A percentile compares a stretch with the other conserved stretches of the same genome.
These are phyloP conservation scores for Venturia asperata DNA, from an alignment of 2,329 filamentous ascomycete species.

Conservation along the genomic window DNA sequence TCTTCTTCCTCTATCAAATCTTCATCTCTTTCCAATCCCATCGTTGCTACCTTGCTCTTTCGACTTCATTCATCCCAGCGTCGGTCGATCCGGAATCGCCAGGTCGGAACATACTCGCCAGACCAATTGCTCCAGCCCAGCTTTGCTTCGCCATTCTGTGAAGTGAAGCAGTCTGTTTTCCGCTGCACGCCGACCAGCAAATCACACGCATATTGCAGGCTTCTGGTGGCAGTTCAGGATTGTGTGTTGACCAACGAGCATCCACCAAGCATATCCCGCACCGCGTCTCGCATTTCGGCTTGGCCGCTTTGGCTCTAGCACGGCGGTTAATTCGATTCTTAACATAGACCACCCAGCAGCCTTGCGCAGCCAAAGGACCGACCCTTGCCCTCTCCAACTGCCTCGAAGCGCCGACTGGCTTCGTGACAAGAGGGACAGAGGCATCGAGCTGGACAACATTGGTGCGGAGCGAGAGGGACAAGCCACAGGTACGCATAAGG, in stretches of 20 bases:
- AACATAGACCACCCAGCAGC: conserved; percentile 7
- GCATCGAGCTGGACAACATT: background rate
- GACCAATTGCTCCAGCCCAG: background rate
- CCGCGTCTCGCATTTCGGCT: background rate
- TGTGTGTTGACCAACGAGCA: background rate
- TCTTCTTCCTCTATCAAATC: background rate
- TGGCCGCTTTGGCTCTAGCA: background rate
- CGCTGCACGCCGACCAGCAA: conserved; percentile 4
- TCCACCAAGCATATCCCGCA: background rate
- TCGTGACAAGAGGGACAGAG: conserved; percentile 3
- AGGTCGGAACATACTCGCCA: background rate
- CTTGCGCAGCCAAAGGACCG: conserved; percentile 6
- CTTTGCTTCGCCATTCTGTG: background rate
- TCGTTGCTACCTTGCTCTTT: background rate
- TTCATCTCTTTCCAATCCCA: background rate
- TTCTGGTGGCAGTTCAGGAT: background rate
- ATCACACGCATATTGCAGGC: conserved; percentile 10
- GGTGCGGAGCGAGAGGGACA: background rate
- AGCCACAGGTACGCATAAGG: conserved; percentile 5
- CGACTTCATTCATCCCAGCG: background rate
- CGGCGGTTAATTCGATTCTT: conserved; percentile 8
- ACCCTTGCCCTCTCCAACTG: conserved; percentile 7
- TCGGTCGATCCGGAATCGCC: conserved; percentile 2
- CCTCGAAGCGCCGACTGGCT: conserved; percentile 10
- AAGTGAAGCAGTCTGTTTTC: conserved; percentile 8